Base-by-base conservation (phyloP, 805 yeast species). In the Teunomyces tritomae region DNA sequence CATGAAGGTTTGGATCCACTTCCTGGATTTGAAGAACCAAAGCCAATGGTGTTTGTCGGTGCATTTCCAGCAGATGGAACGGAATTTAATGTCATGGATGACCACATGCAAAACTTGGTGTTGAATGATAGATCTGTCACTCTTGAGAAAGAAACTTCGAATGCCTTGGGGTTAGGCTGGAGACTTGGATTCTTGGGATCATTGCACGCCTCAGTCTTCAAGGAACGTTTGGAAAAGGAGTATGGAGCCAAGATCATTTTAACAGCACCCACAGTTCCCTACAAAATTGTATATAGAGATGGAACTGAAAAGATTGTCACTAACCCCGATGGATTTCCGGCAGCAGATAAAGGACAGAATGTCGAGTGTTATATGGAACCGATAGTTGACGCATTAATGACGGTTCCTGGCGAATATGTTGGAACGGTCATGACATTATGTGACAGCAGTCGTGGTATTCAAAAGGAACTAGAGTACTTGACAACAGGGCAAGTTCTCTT, bases 31-130 rank as follows among this genome's bases (percentile, higher is more conserved):
- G 97, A 91, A 66, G 97, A 89, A 58, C 91, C 96, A 0, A 91
- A 94, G 65, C 97, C 98, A 1, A 94, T 94, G 98, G 98, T 92
- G 7, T 94, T 92, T 64, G 95, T 92, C 43, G 98, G 98, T 10
- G 99, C 98, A 0, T 92, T 89, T 57, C 98, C 99, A 0, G 94
- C 97, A 0, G 96, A 92, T 59, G 96, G 96, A 4, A 78, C 85
- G 0, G 96, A 92, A 58, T 92, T 92, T 64, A 87, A 87, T 51
- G 85, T 80, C 26, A 76, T 92, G 73, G 96, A 94, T 60, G 98
- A 94, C 57, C 85, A 90, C 63, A 82, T 92, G 66, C 88, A 85
- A 57, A 90, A 89, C 59, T 73, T 92, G 53, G 96, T 92, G 5
- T 72, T 94, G 49, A 92, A 92, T 63, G 99, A 92, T 62, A 80